phyloP scores from a whole-genome alignment of 2,329 filamentous ascomycete genomes.

The Epichloe hybrida region DNA sequence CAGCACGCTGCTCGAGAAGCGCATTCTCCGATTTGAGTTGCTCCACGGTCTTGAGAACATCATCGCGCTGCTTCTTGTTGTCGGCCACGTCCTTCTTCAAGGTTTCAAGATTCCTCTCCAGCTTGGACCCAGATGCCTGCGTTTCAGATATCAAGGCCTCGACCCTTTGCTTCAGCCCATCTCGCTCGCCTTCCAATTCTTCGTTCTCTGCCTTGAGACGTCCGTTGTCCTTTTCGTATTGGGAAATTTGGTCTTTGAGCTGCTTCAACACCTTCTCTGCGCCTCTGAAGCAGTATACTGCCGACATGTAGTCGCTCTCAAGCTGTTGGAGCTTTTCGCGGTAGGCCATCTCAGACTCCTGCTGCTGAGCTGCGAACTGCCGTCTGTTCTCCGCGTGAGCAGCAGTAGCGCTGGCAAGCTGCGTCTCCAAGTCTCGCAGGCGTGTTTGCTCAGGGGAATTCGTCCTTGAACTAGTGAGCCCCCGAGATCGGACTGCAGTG shows the following conservation, averaged over 20 bases:
- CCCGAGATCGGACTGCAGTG: constrained; percentile 55
- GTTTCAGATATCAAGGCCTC: constrained; percentile 56
- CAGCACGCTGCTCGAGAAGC: constrained; percentile 67
- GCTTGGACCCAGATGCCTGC: constrained; percentile 45
- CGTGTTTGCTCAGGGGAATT: constrained; percentile 70
- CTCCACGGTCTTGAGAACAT: constrained; percentile 51
- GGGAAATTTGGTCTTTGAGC: constrained; percentile 92
- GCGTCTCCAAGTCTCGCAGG: constrained; percentile 74
- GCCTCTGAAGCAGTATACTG: constrained; percentile 94
- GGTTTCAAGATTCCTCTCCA: constrained; percentile 58
- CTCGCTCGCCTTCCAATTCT: constrained; percentile 65
- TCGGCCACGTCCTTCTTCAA: constrained; percentile 57
- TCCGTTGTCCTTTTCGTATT: constrained; percentile 77
- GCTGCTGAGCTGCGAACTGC: constrained; percentile 62
- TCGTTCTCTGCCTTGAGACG: constrained; percentile 68
- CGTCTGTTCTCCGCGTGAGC: constrained; percentile 77
- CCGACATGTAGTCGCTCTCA: constrained; percentile 94
- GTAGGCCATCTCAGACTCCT: constrained; percentile 79
- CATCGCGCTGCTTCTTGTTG: constrained; percentile 55
- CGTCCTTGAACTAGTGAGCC: constrained; percentile 55
- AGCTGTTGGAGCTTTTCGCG: constrained; percentile 87
- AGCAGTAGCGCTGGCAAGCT: constrained; percentile 62
- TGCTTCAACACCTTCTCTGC: constrained; percentile 99
- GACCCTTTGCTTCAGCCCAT: constrained; percentile 53
- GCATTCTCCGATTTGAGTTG: constrained; percentile 72